These are phyloP conservation scores for Gamarada debralockiae DNA, from an alignment of 495 filamentous ascomycete genomes.

Conservation along the genomic window DNA sequence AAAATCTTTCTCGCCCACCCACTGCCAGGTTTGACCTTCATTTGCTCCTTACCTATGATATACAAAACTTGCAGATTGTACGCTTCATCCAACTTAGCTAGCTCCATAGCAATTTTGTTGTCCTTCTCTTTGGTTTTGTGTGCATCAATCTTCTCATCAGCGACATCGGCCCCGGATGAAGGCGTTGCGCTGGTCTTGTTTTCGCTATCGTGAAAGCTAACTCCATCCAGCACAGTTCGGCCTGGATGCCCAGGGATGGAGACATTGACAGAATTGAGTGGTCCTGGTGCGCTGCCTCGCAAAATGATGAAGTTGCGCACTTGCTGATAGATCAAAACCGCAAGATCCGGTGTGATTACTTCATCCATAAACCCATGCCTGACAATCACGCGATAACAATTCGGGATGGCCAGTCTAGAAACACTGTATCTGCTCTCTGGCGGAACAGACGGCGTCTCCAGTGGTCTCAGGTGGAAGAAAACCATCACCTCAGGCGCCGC, in stretches of 20 bases:
- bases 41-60: constrained; percentile 70
- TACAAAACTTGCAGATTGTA: constrained; percentile 59
- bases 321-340: constrained; percentile 52
- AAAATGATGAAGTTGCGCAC: constrained; percentile 46
- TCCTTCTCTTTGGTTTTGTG: no score
- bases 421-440: constrained; percentile 33
- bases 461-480: constrained; percentile 59
- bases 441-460: constrained; percentile 44
- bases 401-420: constrained; percentile 38
- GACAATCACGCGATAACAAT: constrained; percentile 60
- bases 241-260: neutral
- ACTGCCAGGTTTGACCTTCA: constrained; percentile 44
- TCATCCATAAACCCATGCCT: constrained; percentile 69
- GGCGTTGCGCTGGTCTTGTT: neutral
- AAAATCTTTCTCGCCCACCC: constrained; percentile 41
- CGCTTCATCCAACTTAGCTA: constrained; percentile 28
- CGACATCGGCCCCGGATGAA: no score
- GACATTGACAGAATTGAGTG: constrained; percentile 11
- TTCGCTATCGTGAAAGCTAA: neutral
- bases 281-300: constrained; percentile 17
- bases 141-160: no score
- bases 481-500: constrained; percentile 51
- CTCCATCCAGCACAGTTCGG: neutral
- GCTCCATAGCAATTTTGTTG: neutral
- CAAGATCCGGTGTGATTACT: constrained; percentile 59